phyloP scores from a whole-genome alignment of 1,284 basidiomycete genomes.

The Vanrija humicola region DNA sequence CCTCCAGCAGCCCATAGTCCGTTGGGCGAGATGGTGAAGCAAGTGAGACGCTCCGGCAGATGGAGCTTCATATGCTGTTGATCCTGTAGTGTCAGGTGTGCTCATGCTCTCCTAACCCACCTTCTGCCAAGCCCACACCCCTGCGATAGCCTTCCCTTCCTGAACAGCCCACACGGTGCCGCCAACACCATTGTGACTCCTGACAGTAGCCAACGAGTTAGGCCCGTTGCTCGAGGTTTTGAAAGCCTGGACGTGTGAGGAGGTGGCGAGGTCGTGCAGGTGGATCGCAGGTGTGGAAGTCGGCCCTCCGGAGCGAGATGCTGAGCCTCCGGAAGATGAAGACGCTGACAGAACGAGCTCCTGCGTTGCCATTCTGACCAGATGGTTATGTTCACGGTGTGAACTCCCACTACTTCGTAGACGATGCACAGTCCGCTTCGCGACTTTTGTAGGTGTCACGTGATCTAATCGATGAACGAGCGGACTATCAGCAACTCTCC shows the following conservation, averaged over 20 bases:
- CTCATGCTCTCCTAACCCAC: conserved; percentile 21
- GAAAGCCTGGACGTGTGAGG: conserved; percentile 46
- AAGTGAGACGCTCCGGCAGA: conserved; percentile 80
- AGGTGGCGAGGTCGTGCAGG: conserved; percentile 47
- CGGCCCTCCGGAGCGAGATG: conserved; percentile 13
- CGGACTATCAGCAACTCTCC: too few species aligned
- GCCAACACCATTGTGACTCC: conserved; percentile 38
- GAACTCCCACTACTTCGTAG: neutral
- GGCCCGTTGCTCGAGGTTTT: conserved; percentile 41
- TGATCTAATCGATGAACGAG: neutral
- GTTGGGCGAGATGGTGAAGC: conserved; percentile 67
- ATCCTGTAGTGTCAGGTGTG: conserved; percentile 56
- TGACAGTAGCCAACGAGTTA: conserved; percentile 37
- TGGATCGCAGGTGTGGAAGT: conserved; percentile 43
- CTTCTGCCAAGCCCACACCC: conserved; percentile 52
- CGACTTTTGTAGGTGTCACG: neutral
- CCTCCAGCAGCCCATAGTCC: conserved; percentile 82
- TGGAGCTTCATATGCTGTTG: conserved; percentile 82
- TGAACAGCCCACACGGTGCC: conserved; percentile 48
- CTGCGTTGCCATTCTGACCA: conserved; percentile 31
- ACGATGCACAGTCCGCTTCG: neutral
- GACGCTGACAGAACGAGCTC: conserved; percentile 45
- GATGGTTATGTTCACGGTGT: neutral
- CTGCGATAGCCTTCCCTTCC: conserved; percentile 48
- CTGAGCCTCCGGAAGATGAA: conserved; percentile 25